Evolutionary conservation across 2,329 filamentous ascomycete species (phyloP).

Genomic region (Pseudocercospora eumusae): DNA sequence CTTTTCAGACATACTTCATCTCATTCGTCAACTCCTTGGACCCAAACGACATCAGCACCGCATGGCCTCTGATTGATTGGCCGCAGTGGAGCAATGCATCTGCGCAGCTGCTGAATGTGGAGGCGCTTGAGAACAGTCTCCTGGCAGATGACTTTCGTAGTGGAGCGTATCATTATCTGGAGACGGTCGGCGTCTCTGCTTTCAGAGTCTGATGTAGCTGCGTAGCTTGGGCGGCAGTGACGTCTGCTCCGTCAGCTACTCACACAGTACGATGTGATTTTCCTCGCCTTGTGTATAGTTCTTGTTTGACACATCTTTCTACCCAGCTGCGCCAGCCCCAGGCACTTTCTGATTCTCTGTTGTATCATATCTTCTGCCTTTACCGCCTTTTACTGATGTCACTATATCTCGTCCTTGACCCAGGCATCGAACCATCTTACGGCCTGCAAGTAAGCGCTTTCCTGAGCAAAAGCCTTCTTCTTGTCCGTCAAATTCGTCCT

Average conservation of each 20-base stretch:
- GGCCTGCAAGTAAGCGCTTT: slow-evolving; percentile 39
- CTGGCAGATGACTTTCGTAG: slow-evolving; percentile 54
- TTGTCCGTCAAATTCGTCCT: slow-evolving; percentile 35
- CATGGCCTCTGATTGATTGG: slow-evolving; percentile 49
- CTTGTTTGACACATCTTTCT: neutral
- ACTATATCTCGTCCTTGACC: slow-evolving; percentile 30
- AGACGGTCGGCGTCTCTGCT: neutral
- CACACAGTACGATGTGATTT: too few relatives aligned
- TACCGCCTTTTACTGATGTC: neutral
- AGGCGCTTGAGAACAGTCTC: slow-evolving; percentile 42
- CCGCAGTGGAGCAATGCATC: slow-evolving; percentile 53
- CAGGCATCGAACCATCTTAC: slow-evolving; percentile 41
- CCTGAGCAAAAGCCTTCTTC: slow-evolving; percentile 41
- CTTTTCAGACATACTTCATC: slow-evolving; percentile 61
- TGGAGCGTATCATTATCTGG: neutral
- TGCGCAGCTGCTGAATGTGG: slow-evolving; percentile 54
- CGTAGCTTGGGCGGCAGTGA: neutral
- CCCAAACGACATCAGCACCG: slow-evolving; percentile 58
- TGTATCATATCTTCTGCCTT: neutral
- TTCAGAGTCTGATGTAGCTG: neutral
- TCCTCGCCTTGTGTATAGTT: too few relatives aligned
- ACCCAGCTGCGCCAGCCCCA: neutral
- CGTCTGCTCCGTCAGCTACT: neutral
- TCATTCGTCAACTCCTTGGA: slow-evolving; percentile 71
- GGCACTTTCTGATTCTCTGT: neutral